Percentiles rank a stretch among this genome's conserved stretches.
Evolutionary conservation across 73 alveolate species (phyloP).

Genomic region (Stentor roeselii): DNA sequence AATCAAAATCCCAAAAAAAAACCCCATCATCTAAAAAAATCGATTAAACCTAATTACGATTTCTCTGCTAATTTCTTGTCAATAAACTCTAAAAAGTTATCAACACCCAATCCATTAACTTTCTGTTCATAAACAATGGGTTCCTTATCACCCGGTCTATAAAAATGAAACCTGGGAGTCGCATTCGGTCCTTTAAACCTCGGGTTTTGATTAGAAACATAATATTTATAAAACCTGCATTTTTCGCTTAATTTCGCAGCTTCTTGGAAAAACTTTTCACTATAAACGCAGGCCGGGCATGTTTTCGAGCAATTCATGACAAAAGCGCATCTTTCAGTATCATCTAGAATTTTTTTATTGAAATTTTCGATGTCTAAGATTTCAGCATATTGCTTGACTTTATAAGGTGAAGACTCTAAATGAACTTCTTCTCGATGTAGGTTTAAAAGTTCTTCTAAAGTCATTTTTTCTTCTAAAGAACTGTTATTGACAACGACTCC

Average conservation of each 20-base stretch:
- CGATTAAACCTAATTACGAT: background rate
- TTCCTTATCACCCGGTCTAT: background rate
- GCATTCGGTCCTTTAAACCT: conserved; percentile 7
- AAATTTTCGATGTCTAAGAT: background rate
- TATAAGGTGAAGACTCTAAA: background rate
- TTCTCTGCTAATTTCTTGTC: background rate
- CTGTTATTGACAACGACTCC: background rate
- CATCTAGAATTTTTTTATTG: background rate
- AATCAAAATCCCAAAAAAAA: background rate
- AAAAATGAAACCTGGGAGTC: background rate
- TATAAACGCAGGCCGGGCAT: conserved; percentile 21
- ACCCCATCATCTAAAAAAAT: background rate
- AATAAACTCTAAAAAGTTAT: conserved; percentile 2
- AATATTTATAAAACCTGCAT: background rate
- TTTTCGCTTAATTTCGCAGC: conserved; percentile 4
- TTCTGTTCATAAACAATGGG: conserved; percentile 4
- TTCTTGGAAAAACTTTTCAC: background rate
- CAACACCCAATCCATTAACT: background rate
- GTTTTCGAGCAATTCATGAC: conserved; percentile 17
- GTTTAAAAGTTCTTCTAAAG: background rate
- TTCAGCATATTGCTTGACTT: background rate
- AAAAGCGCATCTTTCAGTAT: background rate
- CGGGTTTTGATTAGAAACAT: conserved; percentile 24
- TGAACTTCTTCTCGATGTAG: background rate
- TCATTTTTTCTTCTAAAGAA: background rate